A percentile compares a stretch with the other conserved stretches of the same genome.
These are phyloP conservation scores for Colletotrichum filicis DNA, from an alignment of 2,329 filamentous ascomycete species.

Conservation along the genomic window DNA sequence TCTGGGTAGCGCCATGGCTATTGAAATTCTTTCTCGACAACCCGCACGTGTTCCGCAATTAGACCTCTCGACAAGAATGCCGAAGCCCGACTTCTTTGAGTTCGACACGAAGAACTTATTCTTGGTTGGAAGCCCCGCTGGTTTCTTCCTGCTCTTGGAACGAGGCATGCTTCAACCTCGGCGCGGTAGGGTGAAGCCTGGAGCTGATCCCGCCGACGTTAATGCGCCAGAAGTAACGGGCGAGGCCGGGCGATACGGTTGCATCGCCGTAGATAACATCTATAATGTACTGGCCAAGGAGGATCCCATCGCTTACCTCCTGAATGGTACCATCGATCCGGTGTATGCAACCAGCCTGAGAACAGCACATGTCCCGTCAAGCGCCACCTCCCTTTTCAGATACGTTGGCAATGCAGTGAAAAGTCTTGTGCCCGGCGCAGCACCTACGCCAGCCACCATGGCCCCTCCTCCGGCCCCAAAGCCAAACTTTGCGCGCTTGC, in stretches of 20 bases:
- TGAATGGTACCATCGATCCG: conserved; percentile 90
- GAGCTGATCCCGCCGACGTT: conserved; percentile 72
- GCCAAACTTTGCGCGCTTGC: conserved; percentile 58
- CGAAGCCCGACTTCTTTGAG: conserved; percentile 76
- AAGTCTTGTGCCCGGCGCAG: conserved; percentile 67
- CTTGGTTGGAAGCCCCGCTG: conserved; percentile 88
- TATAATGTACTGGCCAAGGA: conserved; percentile 87
- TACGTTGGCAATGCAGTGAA: conserved; percentile 72
- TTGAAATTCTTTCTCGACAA: conserved; percentile 91
- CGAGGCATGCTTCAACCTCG: conserved; percentile 78
- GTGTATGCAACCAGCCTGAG: conserved; percentile 82
- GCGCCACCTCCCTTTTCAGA: conserved; percentile 72
- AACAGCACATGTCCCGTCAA: conserved; percentile 81
- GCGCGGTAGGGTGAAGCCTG: conserved; percentile 79
- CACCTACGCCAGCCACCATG: conserved; percentile 35
- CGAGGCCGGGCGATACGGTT: conserved; percentile 85
- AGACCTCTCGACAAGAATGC: conserved; percentile 51
- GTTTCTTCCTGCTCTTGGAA: conserved; percentile 92
- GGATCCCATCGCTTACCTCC: conserved; percentile 86
- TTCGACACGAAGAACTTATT: conserved; percentile 94
- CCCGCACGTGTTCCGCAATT: conserved; percentile 75
- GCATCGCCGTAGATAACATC: conserved; percentile 92
- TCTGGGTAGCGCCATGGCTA: conserved; percentile 91
- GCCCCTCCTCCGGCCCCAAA: conserved; percentile 42
- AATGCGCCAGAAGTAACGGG: conserved; percentile 73